Evolutionary conservation across 345 rosid species (phyloP).

Genomic region (Ceriops zippeliana): DNA sequence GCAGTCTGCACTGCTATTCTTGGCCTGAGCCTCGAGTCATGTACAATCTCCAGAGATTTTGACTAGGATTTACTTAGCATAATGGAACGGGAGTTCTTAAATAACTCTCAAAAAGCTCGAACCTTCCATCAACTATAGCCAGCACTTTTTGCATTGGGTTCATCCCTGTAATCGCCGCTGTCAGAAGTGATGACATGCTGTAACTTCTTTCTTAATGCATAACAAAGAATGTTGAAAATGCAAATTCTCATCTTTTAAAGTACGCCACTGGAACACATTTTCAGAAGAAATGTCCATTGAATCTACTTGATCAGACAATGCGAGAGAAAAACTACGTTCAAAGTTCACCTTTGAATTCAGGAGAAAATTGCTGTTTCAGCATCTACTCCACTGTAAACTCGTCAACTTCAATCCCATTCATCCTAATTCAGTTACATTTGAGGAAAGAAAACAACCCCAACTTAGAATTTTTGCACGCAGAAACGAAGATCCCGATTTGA

Average conservation of each 20-base stretch:
- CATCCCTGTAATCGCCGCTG: constrained; percentile 40
- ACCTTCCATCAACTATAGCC: constrained; percentile 67
- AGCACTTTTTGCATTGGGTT: constrained; percentile 71
- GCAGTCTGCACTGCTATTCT: no score
- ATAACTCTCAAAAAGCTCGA: constrained; percentile 82
- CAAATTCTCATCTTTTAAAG: no score
- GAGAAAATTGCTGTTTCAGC: constrained; percentile 53
- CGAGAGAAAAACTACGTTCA: background rate
- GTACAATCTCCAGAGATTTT: no score
- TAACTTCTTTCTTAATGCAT: no score
- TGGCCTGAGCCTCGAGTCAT: no score
- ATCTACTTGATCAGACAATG: no score
- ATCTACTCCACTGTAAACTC: constrained; percentile 46
- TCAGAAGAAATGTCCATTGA: no score
- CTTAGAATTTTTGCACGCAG: background rate
- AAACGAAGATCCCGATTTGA: background rate
- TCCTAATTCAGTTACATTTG: constrained; percentile 25
- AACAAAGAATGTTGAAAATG: no score
- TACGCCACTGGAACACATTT: no score
- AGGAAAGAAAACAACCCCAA: background rate
- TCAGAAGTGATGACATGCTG: background rate
- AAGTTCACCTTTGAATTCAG: constrained; percentile 53
- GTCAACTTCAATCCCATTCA: constrained; percentile 67
- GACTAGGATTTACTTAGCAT: background rate
- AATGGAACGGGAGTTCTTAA: background rate